Conservation (phyloP, 306 rosid genomes). For the Alnus rubra region DNA sequence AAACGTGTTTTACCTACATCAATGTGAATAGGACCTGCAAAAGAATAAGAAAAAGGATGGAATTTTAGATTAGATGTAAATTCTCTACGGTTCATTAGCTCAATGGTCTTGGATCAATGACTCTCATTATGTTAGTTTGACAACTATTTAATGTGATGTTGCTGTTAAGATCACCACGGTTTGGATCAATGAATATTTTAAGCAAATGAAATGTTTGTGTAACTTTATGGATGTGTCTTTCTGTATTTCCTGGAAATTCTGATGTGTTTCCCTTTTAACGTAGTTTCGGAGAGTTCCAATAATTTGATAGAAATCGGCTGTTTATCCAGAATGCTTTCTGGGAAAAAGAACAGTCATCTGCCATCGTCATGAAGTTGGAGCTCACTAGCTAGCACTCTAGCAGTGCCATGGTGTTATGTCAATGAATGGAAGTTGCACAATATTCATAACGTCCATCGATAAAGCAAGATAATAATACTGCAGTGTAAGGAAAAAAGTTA, state of each 20-base stretch:
- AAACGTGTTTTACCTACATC: constrained; percentile 17
- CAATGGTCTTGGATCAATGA: neutral
- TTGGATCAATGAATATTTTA: neutral
- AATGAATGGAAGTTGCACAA: neutral
- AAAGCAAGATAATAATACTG: neutral
- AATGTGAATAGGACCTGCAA: constrained; percentile 38
- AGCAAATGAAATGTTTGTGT: neutral
- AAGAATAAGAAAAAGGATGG: constrained; percentile 13
- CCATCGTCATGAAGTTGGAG: too few relatives aligned
- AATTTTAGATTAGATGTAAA: constrained; percentile 39
- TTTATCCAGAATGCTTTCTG: neutral
- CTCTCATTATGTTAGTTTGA: neutral
- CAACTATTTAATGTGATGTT: too few relatives aligned
- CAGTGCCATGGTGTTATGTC: neutral
- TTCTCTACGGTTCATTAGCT: constrained; percentile 17
- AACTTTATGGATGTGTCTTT: neutral
- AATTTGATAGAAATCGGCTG: neutral
- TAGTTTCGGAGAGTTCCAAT: neutral
- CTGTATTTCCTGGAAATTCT: too few relatives aligned
- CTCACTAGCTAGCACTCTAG: too few relatives aligned
- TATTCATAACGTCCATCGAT: neutral
- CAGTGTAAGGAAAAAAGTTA: neutral
- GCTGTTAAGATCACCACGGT: neutral
- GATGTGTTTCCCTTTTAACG: neutral
- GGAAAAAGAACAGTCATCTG: neutral